phyloP scores from a whole-genome alignment of 73 alveolate species.

The Breviolum minutum region DNA sequence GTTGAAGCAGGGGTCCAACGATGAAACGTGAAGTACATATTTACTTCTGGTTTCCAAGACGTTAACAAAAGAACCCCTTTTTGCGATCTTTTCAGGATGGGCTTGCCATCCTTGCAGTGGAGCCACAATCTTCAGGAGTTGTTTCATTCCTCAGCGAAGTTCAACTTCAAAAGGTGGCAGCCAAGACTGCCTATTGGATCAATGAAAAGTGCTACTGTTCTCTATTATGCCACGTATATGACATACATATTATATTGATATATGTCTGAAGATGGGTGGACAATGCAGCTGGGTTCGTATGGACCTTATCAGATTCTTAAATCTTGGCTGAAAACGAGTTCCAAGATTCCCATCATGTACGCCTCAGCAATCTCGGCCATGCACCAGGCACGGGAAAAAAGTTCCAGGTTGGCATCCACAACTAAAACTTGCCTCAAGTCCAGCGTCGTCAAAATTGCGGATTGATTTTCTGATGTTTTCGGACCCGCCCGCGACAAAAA shows the following conservation, averaged over 20 bases:
- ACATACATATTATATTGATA: not conserved
- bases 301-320: too few species aligned
- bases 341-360: constrained; percentile 28
- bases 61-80: too few species aligned
- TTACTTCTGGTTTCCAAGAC: too few species aligned
- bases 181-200: too few species aligned
- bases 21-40: too few species aligned
- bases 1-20: too few species aligned
- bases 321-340: too few species aligned
- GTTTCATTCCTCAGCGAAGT: constrained; percentile 12
- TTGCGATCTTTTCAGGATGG: too few species aligned
- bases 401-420: constrained; percentile 15
- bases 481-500: too few species aligned
- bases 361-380: constrained; percentile 51
- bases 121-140: constrained; percentile 19
- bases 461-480: too few species aligned
- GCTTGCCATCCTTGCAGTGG: not conserved
- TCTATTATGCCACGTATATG: not conserved
- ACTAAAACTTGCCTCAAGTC: constrained; percentile 25
- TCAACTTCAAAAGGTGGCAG: not conserved
- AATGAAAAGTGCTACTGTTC: too few species aligned
- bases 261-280: not conserved
- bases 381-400: constrained; percentile 63
- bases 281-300: not conserved
- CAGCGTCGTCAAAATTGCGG: not conserved